Evolutionary conservation across 805 yeast species (phyloP).

Genomic region (Wickerhamia fluorescens): DNA sequence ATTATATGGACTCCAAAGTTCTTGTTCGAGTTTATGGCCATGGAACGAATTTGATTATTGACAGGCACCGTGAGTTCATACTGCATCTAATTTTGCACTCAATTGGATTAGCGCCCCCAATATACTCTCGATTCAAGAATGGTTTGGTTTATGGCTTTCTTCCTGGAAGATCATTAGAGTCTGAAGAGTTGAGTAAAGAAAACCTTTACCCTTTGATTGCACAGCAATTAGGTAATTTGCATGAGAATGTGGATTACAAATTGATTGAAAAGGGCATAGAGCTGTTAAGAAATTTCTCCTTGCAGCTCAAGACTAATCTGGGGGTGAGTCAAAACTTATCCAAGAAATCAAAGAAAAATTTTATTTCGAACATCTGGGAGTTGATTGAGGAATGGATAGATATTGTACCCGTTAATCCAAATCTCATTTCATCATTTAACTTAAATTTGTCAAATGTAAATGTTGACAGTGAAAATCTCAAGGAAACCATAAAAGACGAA

Average conservation of each 20-base stretch:
- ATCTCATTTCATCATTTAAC: conserved; percentile 28
- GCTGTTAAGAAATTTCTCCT: conserved; percentile 26
- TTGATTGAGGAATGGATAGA: conserved; percentile 56
- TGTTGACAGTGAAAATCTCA: conserved; percentile 19
- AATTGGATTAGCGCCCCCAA: conserved; percentile 57
- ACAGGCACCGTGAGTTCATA: conserved; percentile 66
- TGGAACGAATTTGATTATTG: conserved; percentile 66
- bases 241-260: conserved; percentile 38
- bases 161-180: conserved; percentile 54
- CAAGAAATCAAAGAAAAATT: conserved; percentile 15
- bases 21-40: conserved; percentile 68
- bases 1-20: conserved; percentile 31
- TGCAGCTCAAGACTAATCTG: conserved; percentile 7
- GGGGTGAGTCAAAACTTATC: neutral
- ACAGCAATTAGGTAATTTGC: conserved; percentile 66
- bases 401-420: conserved; percentile 47
- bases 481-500: conserved; percentile 41
- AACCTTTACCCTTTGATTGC: conserved; percentile 53
- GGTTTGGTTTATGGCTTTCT: conserved; percentile 68
- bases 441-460: conserved; percentile 19
- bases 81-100: conserved; percentile 59
- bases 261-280: conserved; percentile 42
- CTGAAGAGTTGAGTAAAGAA: conserved; percentile 44
- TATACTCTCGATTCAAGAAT: conserved; percentile 61
- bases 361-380: conserved; percentile 49